Evolutionary conservation across 129 eudicot species (phyloP).

Genomic region (Chrysanthemum makinoi): DNA sequence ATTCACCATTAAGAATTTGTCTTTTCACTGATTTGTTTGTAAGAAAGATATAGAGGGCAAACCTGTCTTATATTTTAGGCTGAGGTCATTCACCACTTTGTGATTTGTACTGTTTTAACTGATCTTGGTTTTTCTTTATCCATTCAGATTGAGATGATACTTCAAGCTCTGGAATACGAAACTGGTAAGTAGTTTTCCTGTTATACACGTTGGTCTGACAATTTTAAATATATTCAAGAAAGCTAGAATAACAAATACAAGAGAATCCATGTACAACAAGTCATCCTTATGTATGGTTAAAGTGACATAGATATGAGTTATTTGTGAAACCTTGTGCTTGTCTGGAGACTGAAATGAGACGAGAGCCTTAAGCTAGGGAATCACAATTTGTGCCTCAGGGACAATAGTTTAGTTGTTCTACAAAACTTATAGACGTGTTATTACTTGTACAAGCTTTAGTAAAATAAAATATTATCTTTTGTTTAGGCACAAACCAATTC

Average conservation of each 20-base stretch:
- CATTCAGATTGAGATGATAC: conserved; percentile 94
- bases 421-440: too few relatives aligned
- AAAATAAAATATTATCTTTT: too few relatives aligned
- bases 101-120: conserved; percentile 14
- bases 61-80: neutral
- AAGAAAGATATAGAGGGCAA: neutral
- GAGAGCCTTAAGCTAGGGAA: too few relatives aligned
- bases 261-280: neutral
- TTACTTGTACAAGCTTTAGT: too few relatives aligned
- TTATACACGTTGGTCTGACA: neutral
- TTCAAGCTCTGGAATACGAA: conserved; percentile 97
- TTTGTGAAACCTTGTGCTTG: neutral
- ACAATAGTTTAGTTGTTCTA: too few relatives aligned
- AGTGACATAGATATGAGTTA: neutral
- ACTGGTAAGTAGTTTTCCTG: conserved; percentile 50
- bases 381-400: too few relatives aligned
- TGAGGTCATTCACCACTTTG: neutral
- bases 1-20: neutral
- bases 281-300: neutral
- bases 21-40: neutral
- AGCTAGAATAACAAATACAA: neutral
- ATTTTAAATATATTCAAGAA: neutral
- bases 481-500: too few relatives aligned
- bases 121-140: conserved; percentile 21
- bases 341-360: neutral